Evolutionary conservation across 306 rosid species (phyloP).

Genomic region (Luffa acutangula): DNA sequence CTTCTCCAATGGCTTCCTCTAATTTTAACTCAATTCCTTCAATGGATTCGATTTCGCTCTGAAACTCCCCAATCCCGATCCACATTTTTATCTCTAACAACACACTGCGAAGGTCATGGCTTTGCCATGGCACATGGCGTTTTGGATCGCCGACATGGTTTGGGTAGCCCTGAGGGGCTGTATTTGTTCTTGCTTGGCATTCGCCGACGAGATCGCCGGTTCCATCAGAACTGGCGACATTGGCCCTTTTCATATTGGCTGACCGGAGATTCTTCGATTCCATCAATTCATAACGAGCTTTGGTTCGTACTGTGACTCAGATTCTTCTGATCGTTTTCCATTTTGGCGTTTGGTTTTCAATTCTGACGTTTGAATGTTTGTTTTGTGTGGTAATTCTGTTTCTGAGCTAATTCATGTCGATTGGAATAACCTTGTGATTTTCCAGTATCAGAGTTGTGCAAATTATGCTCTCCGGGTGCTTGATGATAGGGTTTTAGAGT

Average conservation of each 20-base stretch:
- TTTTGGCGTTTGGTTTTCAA: background rate
- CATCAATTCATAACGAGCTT: background rate
- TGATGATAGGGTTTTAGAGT: background rate
- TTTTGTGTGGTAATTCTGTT: background rate
- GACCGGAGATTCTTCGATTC: slow-evolving; percentile 10
- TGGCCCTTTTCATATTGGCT: slow-evolving; percentile 75
- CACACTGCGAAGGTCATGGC: slow-evolving; percentile 29
- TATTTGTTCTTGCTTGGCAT: slow-evolving; percentile 67
- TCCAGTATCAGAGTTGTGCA: background rate
- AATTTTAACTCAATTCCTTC: background rate
- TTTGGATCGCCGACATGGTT: slow-evolving; percentile 64
- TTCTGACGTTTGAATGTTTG: background rate
- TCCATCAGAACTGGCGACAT: slow-evolving; percentile 85
- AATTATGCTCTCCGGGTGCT: background rate
- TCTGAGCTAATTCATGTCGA: background rate
- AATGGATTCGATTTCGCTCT: background rate
- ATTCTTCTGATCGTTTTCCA: background rate
- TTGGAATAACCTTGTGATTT: background rate
- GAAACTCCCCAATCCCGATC: background rate
- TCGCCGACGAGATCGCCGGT: slow-evolving; percentile 77
- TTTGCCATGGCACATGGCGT: slow-evolving; percentile 45
- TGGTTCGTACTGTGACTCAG: slow-evolving; percentile 19
- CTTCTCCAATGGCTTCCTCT: background rate
- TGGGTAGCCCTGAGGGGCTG: slow-evolving; percentile 72
- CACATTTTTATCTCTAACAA: background rate